Base-by-base conservation (phyloP, 2,329 filamentous ascomycete species). In the Rasamsonia emersonii region DNA sequence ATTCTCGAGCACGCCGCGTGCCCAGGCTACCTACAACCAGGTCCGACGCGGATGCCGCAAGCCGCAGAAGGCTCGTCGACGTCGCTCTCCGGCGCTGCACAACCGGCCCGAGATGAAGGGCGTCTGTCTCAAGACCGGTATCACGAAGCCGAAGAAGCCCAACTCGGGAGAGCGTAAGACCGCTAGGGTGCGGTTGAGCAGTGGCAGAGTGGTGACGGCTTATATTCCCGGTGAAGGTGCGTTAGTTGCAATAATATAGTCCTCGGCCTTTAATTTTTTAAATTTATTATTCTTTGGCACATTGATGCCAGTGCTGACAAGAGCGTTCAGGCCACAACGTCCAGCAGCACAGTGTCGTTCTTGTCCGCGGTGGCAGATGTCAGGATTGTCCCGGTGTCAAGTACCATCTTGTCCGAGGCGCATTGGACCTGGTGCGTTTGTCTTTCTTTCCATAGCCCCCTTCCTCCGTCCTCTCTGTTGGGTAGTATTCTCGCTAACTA, bases 321-420 rank as follows among this genome's bases (percentile, higher is more conserved):
- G n/a, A n/a, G n/a, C n/a, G n/a, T 37, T 3, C 45, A 77, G 74
- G 91, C 29, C 91, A 98, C 66, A 98, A 96, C 62, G 88, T 96
- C 45, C 89, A 96, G 71, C 91, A 96, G 72, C 93, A 98, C 70
- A 93, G 83, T 50, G 91, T 98, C 28, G 91, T 98, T 35, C 70
- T 96, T 45, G 88, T 98, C n/a, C 73, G 91, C 45, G 91, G 91
- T 37, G 91, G 91, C 2, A 73, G 91, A 56, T 79, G 77, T 43
- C 91, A 96, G 73, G 91, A 98, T 78, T 98, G 91, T 67, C 91
- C 91, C 40, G 91, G 91, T 79, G 91, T 98, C 63, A 80, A 88
- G 55, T 98, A 98, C 59, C 86, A 93, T 61, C 67, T 95, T 51
- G 84, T 98, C 24, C 71, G 91, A 56, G 91, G 91, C 18, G 85